These are phyloP conservation scores for Endotrypanum monterogeii DNA, from an alignment of 208 protist species.

Conservation along the genomic window DNA sequence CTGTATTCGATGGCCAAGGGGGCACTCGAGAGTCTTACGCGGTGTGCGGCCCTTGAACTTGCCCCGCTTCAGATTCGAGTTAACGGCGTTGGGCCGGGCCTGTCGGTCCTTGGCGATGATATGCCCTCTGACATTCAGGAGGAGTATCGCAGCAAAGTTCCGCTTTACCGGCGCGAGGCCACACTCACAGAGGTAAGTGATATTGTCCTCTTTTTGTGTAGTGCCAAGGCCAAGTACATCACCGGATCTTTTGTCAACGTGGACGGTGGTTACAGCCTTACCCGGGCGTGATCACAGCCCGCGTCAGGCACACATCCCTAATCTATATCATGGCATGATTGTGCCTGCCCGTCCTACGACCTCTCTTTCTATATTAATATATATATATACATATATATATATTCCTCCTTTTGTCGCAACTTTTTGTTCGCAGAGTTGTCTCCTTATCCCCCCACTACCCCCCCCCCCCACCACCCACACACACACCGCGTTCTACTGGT, in stretches of 20 bases:
- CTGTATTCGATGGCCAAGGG: slow-evolving; percentile 83
- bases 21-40: slow-evolving; percentile 68
- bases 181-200: slow-evolving; percentile 53
- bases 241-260: slow-evolving; percentile 70
- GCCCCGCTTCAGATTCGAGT: slow-evolving; percentile 65
- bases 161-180: slow-evolving; percentile 62
- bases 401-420: not conserved
- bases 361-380: not conserved
- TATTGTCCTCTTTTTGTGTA: slow-evolving; percentile 65
- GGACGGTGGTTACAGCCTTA: slow-evolving; percentile 74
- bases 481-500: too few species aligned
- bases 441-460: too few species aligned
- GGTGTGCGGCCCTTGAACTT: slow-evolving; percentile 72
- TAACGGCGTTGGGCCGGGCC: slow-evolving; percentile 66
- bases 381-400: not conserved
- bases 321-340: too few species aligned
- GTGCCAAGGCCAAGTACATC: slow-evolving; percentile 61
- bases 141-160: slow-evolving; percentile 53
- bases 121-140: slow-evolving; percentile 43
- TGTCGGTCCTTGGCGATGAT: slow-evolving; percentile 48
- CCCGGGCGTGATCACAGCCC: slow-evolving; percentile 30
- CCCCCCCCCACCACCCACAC: too few species aligned
- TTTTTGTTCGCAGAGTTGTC: too few species aligned
- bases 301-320: not conserved
- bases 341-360: too few species aligned